Evolutionary conservation across 805 yeast species (phyloP), one percentile per base, ranked within the genome.

Genomic region (Wickerhamiella spandovensis): DNA sequence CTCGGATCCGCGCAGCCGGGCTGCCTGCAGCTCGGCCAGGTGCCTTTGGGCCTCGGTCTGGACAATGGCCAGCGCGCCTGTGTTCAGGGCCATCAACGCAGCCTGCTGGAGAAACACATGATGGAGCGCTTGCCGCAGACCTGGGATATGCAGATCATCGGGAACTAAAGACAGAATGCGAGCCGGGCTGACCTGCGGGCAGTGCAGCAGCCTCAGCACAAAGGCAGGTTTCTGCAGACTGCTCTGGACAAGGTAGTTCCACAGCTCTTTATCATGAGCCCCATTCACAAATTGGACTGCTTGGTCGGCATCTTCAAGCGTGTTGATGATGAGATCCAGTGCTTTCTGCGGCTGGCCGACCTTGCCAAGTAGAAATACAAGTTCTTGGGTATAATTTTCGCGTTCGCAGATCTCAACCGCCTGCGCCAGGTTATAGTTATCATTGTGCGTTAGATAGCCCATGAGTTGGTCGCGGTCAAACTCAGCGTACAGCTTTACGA

Each of bases 291-390:
- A 92, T 17, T 73, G 74, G 22, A 92, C 83, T 0, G 97, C 97
- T 55, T 76, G 72, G 41, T 75, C 74, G 0, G 95, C 90, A 61
- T 90, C 92, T 49, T 81, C 73, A 48, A 89, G 67, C 57, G 84
- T 75, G 55, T 84, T 82, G 39, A 88, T 79, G 15, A 92, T 87
- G 43, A 92, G 69, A 51, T 72, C 74, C 58, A 90, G 67, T 0
- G 97, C 97, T 53, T 78, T 75, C 53, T 74, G 74, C 51, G 81
- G 78, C 56, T 84, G 84, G 1, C 98, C 97, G 23, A 84, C 80
- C 58, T 79, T 78, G 4, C 95, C 94, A 53, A 86, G 72, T 28
- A 92, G 65, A 59, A 78, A 88, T 0, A 92, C 95, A 41, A 88
- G 70, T 59, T 90, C 97, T 41, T 81, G 78, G 41, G 72, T 73